These are phyloP conservation scores for Aspergillus olivimuriae DNA, from an alignment of 495 filamentous ascomycete genomes.

Conservation along the genomic window DNA sequence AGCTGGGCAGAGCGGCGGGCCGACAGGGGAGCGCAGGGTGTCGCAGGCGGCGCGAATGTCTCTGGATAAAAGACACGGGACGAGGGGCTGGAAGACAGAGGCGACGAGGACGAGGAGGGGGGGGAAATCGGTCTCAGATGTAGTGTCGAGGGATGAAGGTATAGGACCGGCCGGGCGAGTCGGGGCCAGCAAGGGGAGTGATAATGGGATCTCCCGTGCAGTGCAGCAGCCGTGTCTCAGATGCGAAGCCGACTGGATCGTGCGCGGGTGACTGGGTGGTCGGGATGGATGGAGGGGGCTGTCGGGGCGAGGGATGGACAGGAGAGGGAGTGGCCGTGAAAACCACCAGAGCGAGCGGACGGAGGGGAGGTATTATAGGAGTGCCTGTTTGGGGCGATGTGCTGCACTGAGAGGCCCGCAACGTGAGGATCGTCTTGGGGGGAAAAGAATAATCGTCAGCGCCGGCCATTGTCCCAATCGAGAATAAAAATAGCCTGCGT, in stretches of 20 bases:
- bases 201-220: constrained; percentile 9
- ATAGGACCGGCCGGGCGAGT: constrained; percentile 13
- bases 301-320: too few relatives aligned
- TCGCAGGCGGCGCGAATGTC: constrained; percentile 20
- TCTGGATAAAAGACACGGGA: constrained; percentile 19
- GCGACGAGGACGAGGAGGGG: constrained; percentile 5
- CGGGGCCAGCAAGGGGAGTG: constrained; percentile 24
- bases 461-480: too few relatives aligned
- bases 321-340: too few relatives aligned
- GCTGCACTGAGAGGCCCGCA: too few relatives aligned
- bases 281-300: too few relatives aligned
- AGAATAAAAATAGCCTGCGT: too few relatives aligned
- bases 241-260: background rate
- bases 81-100: background rate
- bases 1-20: background rate
- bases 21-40: constrained; percentile 2
- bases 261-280: too few relatives aligned
- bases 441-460: too few relatives aligned
- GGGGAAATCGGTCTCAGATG: constrained; percentile 29
- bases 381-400: too few relatives aligned
- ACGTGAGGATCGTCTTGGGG: too few relatives aligned
- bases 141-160: constrained; percentile 14
- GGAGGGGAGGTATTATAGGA: too few relatives aligned
- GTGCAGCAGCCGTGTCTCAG: constrained; percentile 19
- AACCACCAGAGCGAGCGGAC: too few relatives aligned